Base-by-base conservation (phyloP, 805 yeast genomes). In the Schwanniomyces yamadae region DNA sequence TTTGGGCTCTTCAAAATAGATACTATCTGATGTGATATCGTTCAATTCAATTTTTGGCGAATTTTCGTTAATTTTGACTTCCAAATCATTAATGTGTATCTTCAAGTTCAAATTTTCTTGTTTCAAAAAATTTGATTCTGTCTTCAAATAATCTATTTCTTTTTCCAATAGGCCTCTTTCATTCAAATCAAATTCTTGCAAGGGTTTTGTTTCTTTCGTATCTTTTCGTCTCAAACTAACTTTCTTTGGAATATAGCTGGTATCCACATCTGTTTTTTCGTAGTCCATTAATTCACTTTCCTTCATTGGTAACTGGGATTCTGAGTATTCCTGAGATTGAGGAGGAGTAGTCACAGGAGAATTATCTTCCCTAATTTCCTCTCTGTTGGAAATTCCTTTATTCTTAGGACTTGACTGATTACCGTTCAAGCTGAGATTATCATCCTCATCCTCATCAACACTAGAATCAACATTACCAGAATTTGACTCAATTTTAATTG, bases 291-390 rank as follows among this genome's bases (percentile, higher is more conserved):
- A n/a, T 10, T 15, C 15, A 12, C 23, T 27, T 6, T 23, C 34
- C 14, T 29, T 26, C 23, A 6, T 20, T 3, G 29, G 15, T 6
- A 27, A 16, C 17, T 27, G 29, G 15, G 29, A 3, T 11, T 41
- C 15, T 26, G 43, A 28, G 17, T 42, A 31, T 34, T 55, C 58
- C 34, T 46, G 51, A 19, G 67, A 61, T 9, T 42, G 51, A 1
- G 69, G 68, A 3, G 67, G 67, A 3, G 67, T 55, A 3, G 68
- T 61, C 7, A 46, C 45, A 12, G 66, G 65, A 8, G 63, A 52
- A n/a, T 31, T 46, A 12, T 36, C 40, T 7, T 42, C 43, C n/a
- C 30, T 23, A 18, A 27, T 27, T 26, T 31, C 35, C 19, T 32
- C 15, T 12, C 24, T 19, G 19, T 34, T 18, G 27, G 18, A 26